phyloP scores from a whole-genome alignment of 768 basidiomycete genomes.

The Serpula lacrymans region DNA sequence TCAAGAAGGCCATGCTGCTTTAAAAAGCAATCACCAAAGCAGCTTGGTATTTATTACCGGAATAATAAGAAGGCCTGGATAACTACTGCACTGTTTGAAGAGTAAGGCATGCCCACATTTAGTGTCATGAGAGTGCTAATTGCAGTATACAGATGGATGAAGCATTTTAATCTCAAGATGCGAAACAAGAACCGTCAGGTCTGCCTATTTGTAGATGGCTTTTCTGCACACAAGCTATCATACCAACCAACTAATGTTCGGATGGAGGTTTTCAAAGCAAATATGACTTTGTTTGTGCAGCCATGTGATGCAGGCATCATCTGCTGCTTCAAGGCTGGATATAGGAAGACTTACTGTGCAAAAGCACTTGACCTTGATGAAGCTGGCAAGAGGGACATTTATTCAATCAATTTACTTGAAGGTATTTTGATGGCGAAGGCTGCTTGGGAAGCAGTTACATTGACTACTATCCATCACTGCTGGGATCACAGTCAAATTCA shows the following conservation, averaged over 20 bases:
- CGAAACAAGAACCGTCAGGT: constrained; percentile 6
- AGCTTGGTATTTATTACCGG: constrained; percentile 34
- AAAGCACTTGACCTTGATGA: constrained; percentile 29
- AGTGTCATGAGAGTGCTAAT: not conserved
- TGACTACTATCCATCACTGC: constrained; percentile 30
- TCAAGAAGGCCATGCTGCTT: constrained; percentile 28
- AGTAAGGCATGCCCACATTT: constrained; percentile 19
- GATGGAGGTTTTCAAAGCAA: constrained; percentile 28
- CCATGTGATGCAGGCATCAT: constrained; percentile 35
- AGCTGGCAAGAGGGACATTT: constrained; percentile 26
- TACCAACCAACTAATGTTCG: constrained; percentile 28
- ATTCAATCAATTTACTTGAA: constrained; percentile 31
- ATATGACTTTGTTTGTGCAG: constrained; percentile 34
- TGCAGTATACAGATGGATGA: constrained; percentile 20
- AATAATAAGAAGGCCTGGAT: constrained; percentile 40
- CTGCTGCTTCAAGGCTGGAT: constrained; percentile 32
- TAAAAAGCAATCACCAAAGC: constrained; percentile 15
- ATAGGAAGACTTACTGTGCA: constrained; percentile 19
- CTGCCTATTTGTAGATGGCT: constrained; percentile 6
- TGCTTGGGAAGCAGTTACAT: constrained; percentile 27
- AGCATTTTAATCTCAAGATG: constrained; percentile 16
- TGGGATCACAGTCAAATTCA: constrained; percentile 30
- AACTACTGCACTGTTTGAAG: constrained; percentile 29
- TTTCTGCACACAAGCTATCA: constrained; percentile 24
- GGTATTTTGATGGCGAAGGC: constrained; percentile 28